phyloP scores from a whole-genome alignment of 2,329 filamentous ascomycete genomes.

The Fonsecaea erecta region DNA sequence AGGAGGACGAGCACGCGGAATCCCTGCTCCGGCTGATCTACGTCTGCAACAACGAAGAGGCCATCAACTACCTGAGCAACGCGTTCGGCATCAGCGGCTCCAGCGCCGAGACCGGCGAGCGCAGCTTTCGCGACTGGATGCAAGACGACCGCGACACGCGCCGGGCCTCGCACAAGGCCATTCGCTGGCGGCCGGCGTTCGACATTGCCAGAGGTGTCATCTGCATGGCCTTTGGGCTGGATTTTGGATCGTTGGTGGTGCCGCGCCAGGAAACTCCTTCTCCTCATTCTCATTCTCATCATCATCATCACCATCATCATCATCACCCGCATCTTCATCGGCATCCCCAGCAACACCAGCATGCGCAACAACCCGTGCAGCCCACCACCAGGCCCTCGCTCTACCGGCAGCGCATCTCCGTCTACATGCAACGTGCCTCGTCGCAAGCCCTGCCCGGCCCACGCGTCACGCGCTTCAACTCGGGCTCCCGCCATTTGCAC shows the following conservation, averaged over 20 bases:
- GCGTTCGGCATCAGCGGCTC: conserved; percentile 17
- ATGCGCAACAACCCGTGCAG: not conserved
- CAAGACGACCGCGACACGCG: conserved; percentile 14
- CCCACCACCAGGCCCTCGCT: not conserved
- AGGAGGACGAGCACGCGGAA: not conserved
- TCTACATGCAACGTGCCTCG: conserved; percentile 24
- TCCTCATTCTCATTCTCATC: too few relatives aligned
- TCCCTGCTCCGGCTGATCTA: conserved; percentile 20
- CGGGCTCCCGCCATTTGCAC: conserved; percentile 1
- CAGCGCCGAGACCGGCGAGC: conserved; percentile 11
- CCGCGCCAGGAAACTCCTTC: not conserved
- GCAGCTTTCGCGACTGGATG: conserved; percentile 27
- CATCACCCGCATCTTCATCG: not conserved
- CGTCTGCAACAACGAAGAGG: conserved; percentile 24
- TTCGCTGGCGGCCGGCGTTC: conserved; percentile 21
- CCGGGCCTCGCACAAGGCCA: conserved; percentile 20
- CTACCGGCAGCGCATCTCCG: conserved; percentile 19
- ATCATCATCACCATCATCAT: not conserved
- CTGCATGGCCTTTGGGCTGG: conserved; percentile 24
- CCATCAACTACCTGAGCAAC: conserved; percentile 17
- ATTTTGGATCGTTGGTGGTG: conserved; percentile 19
- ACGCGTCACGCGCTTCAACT: conserved; percentile 16
- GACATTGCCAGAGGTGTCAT: conserved; percentile 20
- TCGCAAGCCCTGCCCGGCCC: conserved; percentile 5
- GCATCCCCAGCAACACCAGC: not conserved